These are phyloP conservation scores for Furcasterigmium furcatum DNA, from an alignment of 2,329 filamentous ascomycete species.

Conservation along the genomic window DNA sequence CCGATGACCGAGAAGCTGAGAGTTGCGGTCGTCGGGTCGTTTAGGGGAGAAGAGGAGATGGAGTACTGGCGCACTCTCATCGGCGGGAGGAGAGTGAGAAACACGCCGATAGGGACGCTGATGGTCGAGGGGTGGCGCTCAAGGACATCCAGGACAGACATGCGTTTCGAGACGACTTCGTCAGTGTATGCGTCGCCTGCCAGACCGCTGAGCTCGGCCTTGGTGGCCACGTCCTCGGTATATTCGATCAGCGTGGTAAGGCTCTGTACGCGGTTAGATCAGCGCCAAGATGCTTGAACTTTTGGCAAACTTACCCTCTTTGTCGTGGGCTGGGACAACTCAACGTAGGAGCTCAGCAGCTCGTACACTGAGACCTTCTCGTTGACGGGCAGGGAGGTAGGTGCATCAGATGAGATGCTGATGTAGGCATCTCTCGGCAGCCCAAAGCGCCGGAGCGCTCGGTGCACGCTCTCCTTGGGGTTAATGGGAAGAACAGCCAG, in stretches of 20 bases:
- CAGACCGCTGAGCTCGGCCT: constrained; percentile 29
- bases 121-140: constrained; percentile 48
- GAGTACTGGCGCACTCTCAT: constrained; percentile 50
- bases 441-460: constrained; percentile 63
- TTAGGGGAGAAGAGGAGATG: constrained; percentile 67
- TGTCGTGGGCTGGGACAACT: constrained; percentile 69
- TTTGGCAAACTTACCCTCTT: constrained; percentile 45
- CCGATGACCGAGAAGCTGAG: constrained; percentile 63
- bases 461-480: constrained; percentile 54
- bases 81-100: constrained; percentile 61
- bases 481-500: constrained; percentile 72
- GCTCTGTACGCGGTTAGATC: constrained; percentile 26
- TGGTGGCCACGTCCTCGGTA: constrained; percentile 25
- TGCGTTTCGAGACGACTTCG: constrained; percentile 42
- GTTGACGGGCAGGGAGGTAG: constrained; percentile 51
- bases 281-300: fast-evolving
- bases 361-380: constrained; percentile 58
- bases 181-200: constrained; percentile 31
- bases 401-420: constrained; percentile 51
- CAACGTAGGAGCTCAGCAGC: constrained; percentile 67
- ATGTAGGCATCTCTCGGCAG: constrained; percentile 68
- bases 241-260: constrained; percentile 15
- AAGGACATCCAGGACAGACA: constrained; percentile 59
- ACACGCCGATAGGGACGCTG: constrained; percentile 53
- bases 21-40: constrained; percentile 48